phyloP scores from a whole-genome alignment of 1,139 yeast species.

The Eremothecium coryli region DNA sequence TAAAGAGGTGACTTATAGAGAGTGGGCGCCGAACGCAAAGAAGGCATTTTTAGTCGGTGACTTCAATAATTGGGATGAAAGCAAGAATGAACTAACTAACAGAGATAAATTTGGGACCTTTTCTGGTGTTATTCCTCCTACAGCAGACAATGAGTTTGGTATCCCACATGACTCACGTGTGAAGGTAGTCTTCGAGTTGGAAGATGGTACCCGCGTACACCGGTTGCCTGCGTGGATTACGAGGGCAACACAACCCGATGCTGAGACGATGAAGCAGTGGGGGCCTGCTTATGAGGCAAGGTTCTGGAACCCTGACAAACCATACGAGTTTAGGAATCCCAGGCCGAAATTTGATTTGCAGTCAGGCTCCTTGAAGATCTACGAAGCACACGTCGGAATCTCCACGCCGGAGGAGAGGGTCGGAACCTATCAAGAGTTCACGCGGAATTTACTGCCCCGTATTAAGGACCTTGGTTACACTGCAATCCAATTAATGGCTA shows the following conservation, averaged over 20 bases:
- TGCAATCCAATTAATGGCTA: slow-evolving; percentile 91
- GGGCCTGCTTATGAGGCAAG: slow-evolving; percentile 70
- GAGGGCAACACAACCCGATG: slow-evolving; percentile 66
- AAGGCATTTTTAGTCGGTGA: slow-evolving; percentile 78
- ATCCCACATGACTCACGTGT: slow-evolving; percentile 76
- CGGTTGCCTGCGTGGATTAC: slow-evolving; percentile 85
- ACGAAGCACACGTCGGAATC: slow-evolving; percentile 95
- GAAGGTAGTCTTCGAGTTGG: slow-evolving; percentile 58
- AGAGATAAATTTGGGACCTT: slow-evolving; percentile 64
- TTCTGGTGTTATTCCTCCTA: slow-evolving; percentile 46
- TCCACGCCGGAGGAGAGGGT: slow-evolving; percentile 82
- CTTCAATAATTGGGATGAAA: slow-evolving; percentile 72
- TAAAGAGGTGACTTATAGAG: slow-evolving; percentile 53
- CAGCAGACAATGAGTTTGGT: slow-evolving; percentile 44
- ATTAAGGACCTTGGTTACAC: slow-evolving; percentile 81
- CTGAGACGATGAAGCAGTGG: slow-evolving; percentile 37
- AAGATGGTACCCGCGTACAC: slow-evolving; percentile 63
- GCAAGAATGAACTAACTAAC: slow-evolving; percentile 43
- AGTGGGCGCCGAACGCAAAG: slow-evolving; percentile 85
- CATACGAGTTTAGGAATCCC: slow-evolving; percentile 52
- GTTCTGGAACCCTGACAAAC: slow-evolving; percentile 74
- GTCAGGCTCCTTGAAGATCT: slow-evolving; percentile 60
- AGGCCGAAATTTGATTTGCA: slow-evolving; percentile 44
- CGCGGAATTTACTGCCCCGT: slow-evolving; percentile 70
- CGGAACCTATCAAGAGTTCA: slow-evolving; percentile 80